phyloP scores from a whole-genome alignment of 2,329 filamentous ascomycete species.

The Colletotrichum eremochloae region DNA sequence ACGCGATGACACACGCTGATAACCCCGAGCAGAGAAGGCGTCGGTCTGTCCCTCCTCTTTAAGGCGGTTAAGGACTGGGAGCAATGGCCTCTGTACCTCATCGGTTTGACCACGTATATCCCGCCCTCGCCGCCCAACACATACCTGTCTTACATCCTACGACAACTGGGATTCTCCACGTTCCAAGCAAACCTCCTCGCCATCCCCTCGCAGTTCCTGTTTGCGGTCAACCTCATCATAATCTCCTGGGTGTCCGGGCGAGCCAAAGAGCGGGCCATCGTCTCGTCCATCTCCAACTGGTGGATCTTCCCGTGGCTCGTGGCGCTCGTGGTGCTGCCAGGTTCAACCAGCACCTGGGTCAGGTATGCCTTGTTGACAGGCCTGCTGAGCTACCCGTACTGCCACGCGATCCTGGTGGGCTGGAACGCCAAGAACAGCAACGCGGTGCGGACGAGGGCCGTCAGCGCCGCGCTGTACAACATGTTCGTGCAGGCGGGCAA shows the following conservation, averaged over 20 bases:
- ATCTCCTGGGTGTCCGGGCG: slow-evolving; percentile 61
- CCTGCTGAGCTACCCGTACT: slow-evolving; percentile 63
- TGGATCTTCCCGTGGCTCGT: slow-evolving; percentile 65
- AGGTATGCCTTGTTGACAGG: slow-evolving; percentile 54
- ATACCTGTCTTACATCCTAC: slow-evolving; percentile 61
- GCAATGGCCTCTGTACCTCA: slow-evolving; percentile 69
- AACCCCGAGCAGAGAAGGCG: slow-evolving; percentile 51
- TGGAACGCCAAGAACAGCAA: slow-evolving; percentile 64
- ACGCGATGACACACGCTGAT: not conserved
- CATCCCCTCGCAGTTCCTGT: slow-evolving; percentile 60
- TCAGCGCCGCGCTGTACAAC: slow-evolving; percentile 64
- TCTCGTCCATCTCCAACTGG: slow-evolving; percentile 61
- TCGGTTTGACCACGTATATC: slow-evolving; percentile 64
- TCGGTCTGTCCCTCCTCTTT: slow-evolving; percentile 62
- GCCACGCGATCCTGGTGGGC: slow-evolving; percentile 61
- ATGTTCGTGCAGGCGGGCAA: slow-evolving; percentile 59
- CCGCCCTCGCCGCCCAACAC: slow-evolving; percentile 57
- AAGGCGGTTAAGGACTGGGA: slow-evolving; percentile 69
- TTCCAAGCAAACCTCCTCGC: slow-evolving; percentile 62
- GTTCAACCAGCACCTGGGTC: slow-evolving; percentile 56
- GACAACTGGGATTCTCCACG: slow-evolving; percentile 57
- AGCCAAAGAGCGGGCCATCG: slow-evolving; percentile 59
- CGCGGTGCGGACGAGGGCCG: slow-evolving; percentile 61
- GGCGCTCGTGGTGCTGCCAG: slow-evolving; percentile 56
- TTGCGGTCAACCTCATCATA: slow-evolving; percentile 61